These are phyloP conservation scores for Penicillium coprophilum DNA, from an alignment of 495 filamentous ascomycete species.

Conservation along the genomic window DNA sequence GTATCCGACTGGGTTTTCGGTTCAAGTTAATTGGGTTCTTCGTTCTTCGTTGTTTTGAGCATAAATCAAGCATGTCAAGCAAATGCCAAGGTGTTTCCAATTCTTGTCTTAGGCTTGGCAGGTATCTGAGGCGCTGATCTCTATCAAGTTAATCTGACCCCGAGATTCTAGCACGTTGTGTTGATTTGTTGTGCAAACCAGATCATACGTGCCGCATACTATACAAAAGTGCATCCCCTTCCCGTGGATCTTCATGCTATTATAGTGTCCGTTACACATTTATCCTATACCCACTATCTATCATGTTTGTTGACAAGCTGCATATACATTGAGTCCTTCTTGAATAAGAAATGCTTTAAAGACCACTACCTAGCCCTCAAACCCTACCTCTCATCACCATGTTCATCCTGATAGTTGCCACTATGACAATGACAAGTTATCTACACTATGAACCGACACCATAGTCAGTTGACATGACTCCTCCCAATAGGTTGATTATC, in stretches of 20 bases:
- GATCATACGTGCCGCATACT: neutral
- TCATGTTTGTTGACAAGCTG: neutral
- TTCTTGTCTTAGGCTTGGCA: neutral
- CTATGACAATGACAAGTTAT: neutral
- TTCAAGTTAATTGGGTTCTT: neutral
- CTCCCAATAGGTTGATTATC: no score
- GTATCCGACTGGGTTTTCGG: slow-evolving; percentile 18
- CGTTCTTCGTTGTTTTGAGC: neutral
- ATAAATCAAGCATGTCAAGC: slow-evolving; percentile 5
- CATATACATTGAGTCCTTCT: neutral
- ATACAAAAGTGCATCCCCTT: neutral
- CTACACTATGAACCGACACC: neutral
- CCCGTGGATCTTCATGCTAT: neutral
- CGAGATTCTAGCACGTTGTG: neutral
- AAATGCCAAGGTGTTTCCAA: slow-evolving; percentile 6
- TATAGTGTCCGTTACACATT: neutral
- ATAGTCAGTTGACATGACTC: no score
- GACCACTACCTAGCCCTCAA: neutral
- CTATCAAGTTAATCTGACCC: neutral
- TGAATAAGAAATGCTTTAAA: no score
- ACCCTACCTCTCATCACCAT: neutral
- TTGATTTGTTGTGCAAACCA: neutral
- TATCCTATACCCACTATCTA: neutral
- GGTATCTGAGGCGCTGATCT: neutral
- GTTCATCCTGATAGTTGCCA: neutral